Evolutionary conservation across 805 yeast genomes (phyloP), one percentile per base, ranked within the genome.

Genomic region (Saturnispora serradocipensis): DNA sequence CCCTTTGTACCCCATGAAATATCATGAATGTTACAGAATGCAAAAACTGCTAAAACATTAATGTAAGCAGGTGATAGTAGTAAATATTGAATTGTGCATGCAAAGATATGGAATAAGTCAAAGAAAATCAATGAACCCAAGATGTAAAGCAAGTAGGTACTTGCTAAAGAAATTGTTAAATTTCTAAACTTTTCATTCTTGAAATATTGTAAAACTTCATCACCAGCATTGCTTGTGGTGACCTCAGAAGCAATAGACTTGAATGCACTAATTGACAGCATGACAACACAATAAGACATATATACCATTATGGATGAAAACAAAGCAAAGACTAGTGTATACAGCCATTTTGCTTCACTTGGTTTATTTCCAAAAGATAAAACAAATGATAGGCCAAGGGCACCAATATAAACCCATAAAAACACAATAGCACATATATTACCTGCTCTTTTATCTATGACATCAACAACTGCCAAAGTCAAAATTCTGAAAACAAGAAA

Each of bases 1-100:
- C 96, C 96, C 65, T 91, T 88, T 3, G 96, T 91, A 67, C 97
- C 97, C 97, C 98, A 90, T 5, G 96, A 86, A 47, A 90, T 82
- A 71, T 90, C 98, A 66, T 90, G 95, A 54, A 90, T 83, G 67
- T 90, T 91, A 72, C 97, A 89, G 66, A 90, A 89, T 6, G 97
- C 95, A 68, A 89, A 90, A 52, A 90, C 90, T 63, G 88, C 87
- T 62, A 91, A 73, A 53, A 89, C 91, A 62, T 90, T 90, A 67
- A 89, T 81, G 66, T 89, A 91, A 0, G 95, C 81, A 2, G 98
- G 98, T 56, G 89, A 81, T 49, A 90, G 68, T 56, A 90, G 68
- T 51, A 90, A 66, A 64, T 91, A 90, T 68, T 88, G 98, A 22
- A 80, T 56, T 59, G 88, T 86, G 50, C 95, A 84, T 0, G 96